Conservation (phyloP, 257 asterid species). For the Buddleja alternifolia region DNA sequence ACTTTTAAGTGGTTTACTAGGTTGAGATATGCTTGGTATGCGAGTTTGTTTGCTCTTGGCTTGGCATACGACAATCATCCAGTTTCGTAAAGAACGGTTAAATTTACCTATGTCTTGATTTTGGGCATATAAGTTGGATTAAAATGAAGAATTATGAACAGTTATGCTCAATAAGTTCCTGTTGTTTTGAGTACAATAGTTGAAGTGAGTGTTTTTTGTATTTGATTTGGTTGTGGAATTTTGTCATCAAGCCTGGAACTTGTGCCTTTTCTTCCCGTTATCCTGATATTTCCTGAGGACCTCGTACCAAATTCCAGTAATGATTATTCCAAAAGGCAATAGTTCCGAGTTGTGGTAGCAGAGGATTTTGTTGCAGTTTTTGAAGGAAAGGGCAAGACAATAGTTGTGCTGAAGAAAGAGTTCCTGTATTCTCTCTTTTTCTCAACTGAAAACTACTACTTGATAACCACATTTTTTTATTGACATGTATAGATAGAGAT, state of each 20-base stretch:
- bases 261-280: too few relatives aligned
- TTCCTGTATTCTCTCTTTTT: neutral
- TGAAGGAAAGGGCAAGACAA: neutral
- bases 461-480: neutral
- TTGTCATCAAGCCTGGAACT: neutral
- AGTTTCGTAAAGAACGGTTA: neutral
- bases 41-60: neutral
- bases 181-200: too few relatives aligned
- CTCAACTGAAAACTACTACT: neutral
- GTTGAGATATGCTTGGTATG: neutral
- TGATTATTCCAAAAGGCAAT: neutral
- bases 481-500: neutral
- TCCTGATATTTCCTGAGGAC: too few relatives aligned
- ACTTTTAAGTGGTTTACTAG: neutral
- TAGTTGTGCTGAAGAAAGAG: too few relatives aligned
- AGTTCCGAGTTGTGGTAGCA: neutral
- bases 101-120: neutral
- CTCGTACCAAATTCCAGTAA: too few relatives aligned
- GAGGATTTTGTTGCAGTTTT: neutral
- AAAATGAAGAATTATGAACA: neutral
- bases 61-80: neutral
- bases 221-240: neutral
- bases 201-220: neutral
- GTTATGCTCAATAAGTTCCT: neutral
- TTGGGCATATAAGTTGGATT: constrained; percentile 19